Evolutionary conservation across 2,329 filamentous ascomycete genomes (phyloP).

Genomic region (Dissoconium aciculare): DNA sequence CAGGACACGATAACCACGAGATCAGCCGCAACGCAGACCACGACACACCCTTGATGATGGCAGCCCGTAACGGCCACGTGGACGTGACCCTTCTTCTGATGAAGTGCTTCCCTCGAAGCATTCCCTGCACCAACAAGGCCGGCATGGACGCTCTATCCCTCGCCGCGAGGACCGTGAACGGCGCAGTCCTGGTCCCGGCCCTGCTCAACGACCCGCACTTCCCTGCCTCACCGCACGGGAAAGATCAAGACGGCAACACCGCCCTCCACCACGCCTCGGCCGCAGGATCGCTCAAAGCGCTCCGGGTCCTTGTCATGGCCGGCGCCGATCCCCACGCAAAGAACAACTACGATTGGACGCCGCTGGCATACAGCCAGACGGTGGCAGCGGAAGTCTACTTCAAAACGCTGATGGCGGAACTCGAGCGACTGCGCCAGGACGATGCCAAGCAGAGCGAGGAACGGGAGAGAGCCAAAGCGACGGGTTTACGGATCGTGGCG

Average conservation of each 20-base stretch:
- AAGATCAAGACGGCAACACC: constrained; percentile 64
- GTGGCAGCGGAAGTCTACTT: constrained; percentile 76
- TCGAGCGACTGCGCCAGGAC: constrained; percentile 43
- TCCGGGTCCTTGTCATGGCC: constrained; percentile 61
- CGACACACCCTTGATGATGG: constrained; percentile 71
- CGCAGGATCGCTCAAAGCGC: constrained; percentile 62
- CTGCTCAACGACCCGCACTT: constrained; percentile 19
- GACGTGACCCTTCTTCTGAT: constrained; percentile 60
- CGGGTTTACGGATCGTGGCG: constrained; percentile 18
- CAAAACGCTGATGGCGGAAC: constrained; percentile 58
- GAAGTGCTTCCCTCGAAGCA: constrained; percentile 45
- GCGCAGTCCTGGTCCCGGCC: constrained; percentile 31
- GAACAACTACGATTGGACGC: constrained; percentile 69
- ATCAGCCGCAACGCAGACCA: constrained; percentile 65
- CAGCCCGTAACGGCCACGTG: constrained; percentile 52
- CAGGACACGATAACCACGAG: constrained; percentile 58
- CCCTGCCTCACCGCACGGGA: constrained; percentile 20
- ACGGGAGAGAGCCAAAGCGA: constrained; percentile 16
- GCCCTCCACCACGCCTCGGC: constrained; percentile 75
- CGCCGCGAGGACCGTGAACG: constrained; percentile 19
- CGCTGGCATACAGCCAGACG: constrained; percentile 67
- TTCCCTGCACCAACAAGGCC: constrained; percentile 49
- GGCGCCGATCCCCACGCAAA: constrained; percentile 58
- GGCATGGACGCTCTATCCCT: constrained; percentile 52
- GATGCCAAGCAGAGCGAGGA: constrained; percentile 19